Conservation (phyloP, 768 basidiomycete genomes). For the Lepiota venenata region DNA sequence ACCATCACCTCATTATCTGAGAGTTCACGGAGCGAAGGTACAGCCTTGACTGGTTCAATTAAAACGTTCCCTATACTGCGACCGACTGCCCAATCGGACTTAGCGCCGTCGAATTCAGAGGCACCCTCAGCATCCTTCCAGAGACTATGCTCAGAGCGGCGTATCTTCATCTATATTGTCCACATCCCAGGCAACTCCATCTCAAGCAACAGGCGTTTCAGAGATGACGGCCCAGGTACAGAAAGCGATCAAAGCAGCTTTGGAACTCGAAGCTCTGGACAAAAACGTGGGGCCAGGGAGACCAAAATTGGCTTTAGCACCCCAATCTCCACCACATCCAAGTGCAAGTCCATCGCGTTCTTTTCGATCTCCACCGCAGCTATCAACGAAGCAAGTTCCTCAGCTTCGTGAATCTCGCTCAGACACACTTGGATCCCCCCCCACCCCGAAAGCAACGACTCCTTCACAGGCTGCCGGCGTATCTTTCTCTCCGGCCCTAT, state of each 20-base stretch:
- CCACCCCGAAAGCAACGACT: background rate
- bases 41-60: constrained; percentile 54
- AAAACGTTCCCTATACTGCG: constrained; percentile 65
- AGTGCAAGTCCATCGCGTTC: constrained; percentile 2
- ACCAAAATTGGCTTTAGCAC: constrained; percentile 14
- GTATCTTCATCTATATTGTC: constrained; percentile 2
- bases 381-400: background rate
- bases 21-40: constrained; percentile 55
- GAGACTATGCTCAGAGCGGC: constrained; percentile 23
- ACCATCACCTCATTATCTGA: constrained; percentile 38
- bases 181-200: constrained; percentile 16
- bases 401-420: background rate
- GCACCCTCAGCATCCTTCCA: constrained; percentile 22
- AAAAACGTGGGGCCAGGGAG: constrained; percentile 18
- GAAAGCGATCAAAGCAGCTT: constrained; percentile 64
- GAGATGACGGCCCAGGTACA: constrained; percentile 54
- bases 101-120: constrained; percentile 31
- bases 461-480: background rate
- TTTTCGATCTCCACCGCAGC: constrained; percentile 11
- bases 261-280: constrained; percentile 59
- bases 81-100: constrained; percentile 10
- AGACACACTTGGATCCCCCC: background rate
- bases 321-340: constrained; percentile 16
- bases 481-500: background rate
- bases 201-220: constrained; percentile 33